Base-by-base conservation (phyloP, 306 rosid species). In the Begonia loranthoides region DNA sequence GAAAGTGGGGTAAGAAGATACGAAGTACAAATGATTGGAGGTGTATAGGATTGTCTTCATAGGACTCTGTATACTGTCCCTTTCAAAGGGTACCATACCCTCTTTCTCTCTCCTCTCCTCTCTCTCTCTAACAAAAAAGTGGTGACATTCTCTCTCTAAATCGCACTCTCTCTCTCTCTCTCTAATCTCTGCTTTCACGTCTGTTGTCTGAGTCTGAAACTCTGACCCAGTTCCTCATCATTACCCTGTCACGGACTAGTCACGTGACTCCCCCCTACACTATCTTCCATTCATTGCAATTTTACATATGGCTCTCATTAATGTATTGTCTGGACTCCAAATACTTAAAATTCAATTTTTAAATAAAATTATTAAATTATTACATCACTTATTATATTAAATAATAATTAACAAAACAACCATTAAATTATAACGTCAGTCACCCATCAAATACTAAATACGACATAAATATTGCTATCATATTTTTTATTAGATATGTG, bases 21-120 rank as follows among this genome's bases (percentile, higher is more conserved):
- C 51, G 51, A 13, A 11, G 51, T 49, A 16, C 52, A 49, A 49
- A 49, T 49, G 52, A 49, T 49, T 49, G 52, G 19, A 11, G 52
- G 12, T 13, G 52, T 49, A 6, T 49, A 17, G 52, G 52, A n/a
- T 49, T 48, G 21, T 46, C 50, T 46, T 15, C 50, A 12, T 46
- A 46, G 17, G 9, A 46, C 10, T 13, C 51, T 48, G 51, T 6
- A 48, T 16, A 48, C 17, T 48, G 51, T 49, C 52, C 52, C 52
- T 49, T 17, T 49, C 10, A 14, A 15, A 49, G 21, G 17, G 10
- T 14, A 48, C 19, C 9, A 48, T 49, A 15, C 52, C 10, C 21
- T 17, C 4, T 13, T 3, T 49, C 52, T 17, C 17, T n/a, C 10
- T 49, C 50, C 50, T 15, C 50, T 46, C 8, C 14, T 1, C 8